phyloP scores from a whole-genome alignment of 768 basidiomycete species.

The Hemileccinum impolitum region DNA sequence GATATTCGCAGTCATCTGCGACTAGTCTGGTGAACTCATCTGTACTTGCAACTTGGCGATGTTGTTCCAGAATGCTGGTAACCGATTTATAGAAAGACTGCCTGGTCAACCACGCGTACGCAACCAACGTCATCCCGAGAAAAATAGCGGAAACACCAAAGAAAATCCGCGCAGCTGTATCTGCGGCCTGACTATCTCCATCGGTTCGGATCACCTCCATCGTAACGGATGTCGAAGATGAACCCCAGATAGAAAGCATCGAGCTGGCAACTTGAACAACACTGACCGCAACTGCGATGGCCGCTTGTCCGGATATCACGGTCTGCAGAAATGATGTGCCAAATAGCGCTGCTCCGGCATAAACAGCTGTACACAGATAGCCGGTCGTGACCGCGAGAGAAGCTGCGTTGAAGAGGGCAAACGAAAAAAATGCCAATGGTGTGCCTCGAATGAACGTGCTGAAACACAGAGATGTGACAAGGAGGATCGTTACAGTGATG shows the following conservation, averaged over 20 bases:
- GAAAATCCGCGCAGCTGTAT: conserved; percentile 68
- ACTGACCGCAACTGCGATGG: conserved; percentile 79
- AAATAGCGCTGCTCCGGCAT: conserved; percentile 79
- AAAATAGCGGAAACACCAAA: conserved; percentile 70
- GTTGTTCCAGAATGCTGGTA: conserved; percentile 45
- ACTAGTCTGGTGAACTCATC: conserved; percentile 35
- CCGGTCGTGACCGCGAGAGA: conserved; percentile 60
- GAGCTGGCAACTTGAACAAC: conserved; percentile 70
- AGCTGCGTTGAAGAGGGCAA: conserved; percentile 60
- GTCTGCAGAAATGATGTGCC: conserved; percentile 71
- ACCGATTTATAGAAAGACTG: conserved; percentile 58
- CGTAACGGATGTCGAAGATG: conserved; percentile 27
- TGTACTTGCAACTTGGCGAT: conserved; percentile 20
- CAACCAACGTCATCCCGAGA: conserved; percentile 49
- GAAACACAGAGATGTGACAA: conserved; percentile 58
- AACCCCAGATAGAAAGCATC: conserved; percentile 50
- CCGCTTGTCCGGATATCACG: conserved; percentile 82
- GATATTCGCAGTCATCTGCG: conserved; percentile 23
- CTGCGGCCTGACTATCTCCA: conserved; percentile 51
- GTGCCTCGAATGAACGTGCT: conserved; percentile 60
- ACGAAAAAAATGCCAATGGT: conserved; percentile 57
- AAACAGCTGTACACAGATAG: conserved; percentile 73
- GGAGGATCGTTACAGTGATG: conserved; percentile 47
- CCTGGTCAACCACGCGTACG: conserved; percentile 55
- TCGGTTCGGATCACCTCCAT: conserved; percentile 17